Conservation (phyloP, 1,284 basidiomycete species). For the Microstroma glucosiphilum region DNA sequence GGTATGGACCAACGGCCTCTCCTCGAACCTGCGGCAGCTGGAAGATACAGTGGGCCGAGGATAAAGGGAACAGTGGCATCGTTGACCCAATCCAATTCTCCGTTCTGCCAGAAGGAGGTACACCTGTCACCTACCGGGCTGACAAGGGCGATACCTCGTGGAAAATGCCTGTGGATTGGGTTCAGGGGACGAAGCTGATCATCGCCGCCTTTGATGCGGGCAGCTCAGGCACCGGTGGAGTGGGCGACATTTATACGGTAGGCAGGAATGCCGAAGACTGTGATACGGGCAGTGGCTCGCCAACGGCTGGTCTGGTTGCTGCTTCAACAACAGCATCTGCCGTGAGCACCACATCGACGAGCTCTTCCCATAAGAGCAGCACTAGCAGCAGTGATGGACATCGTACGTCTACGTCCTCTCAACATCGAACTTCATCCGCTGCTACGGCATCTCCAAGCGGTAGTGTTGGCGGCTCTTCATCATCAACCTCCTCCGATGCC, state of each 20-base stretch:
- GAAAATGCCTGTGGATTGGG: not conserved
- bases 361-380: too few species aligned
- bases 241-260: not conserved
- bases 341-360: too few species aligned
- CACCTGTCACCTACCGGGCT: not conserved
- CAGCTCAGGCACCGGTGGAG: not conserved
- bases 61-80: not conserved
- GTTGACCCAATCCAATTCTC: not conserved
- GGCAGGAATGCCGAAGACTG: not conserved
- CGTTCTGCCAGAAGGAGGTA: not conserved
- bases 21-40: not conserved
- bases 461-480: too few species aligned
- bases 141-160: conserved; percentile 3
- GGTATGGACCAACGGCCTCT: not conserved
- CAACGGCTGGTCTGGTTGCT: too few species aligned
- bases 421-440: too few species aligned
- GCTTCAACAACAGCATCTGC: too few species aligned
- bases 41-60: not conserved
- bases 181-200: not conserved
- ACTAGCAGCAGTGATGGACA: too few species aligned
- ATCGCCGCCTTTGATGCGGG: not conserved
- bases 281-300: too few species aligned
- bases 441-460: too few species aligned
- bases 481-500: too few species aligned
- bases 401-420: too few species aligned